Conservation (phyloP, 805 yeast species). For the Torulaspora delbrueckii region DNA sequence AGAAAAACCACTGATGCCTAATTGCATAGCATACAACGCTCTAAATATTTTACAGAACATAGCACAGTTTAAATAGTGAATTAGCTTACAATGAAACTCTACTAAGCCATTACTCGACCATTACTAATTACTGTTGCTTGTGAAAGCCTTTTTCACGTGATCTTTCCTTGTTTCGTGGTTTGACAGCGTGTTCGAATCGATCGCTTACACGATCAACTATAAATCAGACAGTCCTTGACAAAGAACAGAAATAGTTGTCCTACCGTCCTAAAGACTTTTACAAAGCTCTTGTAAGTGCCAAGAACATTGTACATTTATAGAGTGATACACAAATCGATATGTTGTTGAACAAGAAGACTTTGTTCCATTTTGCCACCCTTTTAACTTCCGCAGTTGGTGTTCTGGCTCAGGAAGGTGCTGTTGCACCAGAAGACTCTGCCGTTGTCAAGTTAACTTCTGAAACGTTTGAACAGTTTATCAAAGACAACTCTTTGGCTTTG, state of each 20-base stretch:
- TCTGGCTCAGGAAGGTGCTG: slow-evolving; percentile 49
- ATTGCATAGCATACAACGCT: not conserved
- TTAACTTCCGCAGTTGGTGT: slow-evolving; percentile 29
- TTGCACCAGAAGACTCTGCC: slow-evolving; percentile 78
- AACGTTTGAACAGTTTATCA: slow-evolving; percentile 60
- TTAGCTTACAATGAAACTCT: not conserved
- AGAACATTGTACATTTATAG: not conserved
- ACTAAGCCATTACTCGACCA: not conserved
- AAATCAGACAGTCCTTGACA: not conserved
- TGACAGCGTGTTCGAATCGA: slow-evolving; percentile 14
- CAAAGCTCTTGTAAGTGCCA: not conserved
- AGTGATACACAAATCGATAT: slow-evolving; percentile 1
- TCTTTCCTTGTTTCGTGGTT: slow-evolving; percentile 1
- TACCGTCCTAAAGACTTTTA: not conserved
- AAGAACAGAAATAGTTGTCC: not conserved
- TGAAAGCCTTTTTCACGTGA: not conserved
- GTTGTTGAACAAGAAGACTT: slow-evolving; percentile 10
- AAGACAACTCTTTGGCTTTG: slow-evolving; percentile 69
- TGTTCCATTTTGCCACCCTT: slow-evolving; percentile 20
- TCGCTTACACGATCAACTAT: not conserved
- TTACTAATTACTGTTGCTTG: not conserved
- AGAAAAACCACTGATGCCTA: slow-evolving; percentile 1
- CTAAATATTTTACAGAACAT: not conserved
- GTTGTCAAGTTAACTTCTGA: slow-evolving; percentile 73
- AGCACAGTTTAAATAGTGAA: not conserved